A percentile compares a stretch with the other conserved stretches of the same genome.
Conservation (phyloP, 169 alveolate species). For the Cryptosporidium muris region DNA sequence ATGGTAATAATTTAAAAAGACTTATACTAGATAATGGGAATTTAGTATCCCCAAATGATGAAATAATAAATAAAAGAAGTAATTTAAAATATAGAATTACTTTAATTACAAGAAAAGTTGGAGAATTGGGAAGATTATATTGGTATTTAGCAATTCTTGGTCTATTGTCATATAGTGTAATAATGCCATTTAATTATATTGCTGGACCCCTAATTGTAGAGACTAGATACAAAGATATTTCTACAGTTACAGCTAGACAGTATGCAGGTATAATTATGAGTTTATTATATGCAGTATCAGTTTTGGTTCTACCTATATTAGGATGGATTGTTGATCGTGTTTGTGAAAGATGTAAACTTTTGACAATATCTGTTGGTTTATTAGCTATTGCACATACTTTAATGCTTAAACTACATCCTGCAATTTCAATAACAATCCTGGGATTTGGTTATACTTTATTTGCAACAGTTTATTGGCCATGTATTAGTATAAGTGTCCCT, state of each 20-base stretch:
- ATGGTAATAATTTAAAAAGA: constrained; percentile 2
- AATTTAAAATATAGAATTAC: constrained; percentile 29
- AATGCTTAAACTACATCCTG: constrained; percentile 67
- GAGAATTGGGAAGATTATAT: constrained; percentile 49
- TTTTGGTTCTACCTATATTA: constrained; percentile 56
- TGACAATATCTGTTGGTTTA: constrained; percentile 62
- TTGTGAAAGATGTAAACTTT: constrained; percentile 58
- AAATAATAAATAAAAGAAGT: background rate
- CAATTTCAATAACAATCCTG: constrained; percentile 58
- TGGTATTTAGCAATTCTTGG: constrained; percentile 63
- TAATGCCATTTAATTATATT: constrained; percentile 66
- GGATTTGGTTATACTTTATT: constrained; percentile 70
- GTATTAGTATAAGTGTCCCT: constrained; percentile 67
- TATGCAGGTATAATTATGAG: constrained; percentile 69
- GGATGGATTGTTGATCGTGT: constrained; percentile 72
- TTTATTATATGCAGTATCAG: constrained; percentile 60
- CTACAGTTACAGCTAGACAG: constrained; percentile 67
- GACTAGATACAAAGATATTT: constrained; percentile 59
- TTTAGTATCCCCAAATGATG: constrained; percentile 29
- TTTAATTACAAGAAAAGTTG: constrained; percentile 37
- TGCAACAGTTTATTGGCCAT: constrained; percentile 71
- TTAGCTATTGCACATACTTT: constrained; percentile 53
- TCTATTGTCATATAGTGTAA: constrained; percentile 52
- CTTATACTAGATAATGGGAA: background rate
- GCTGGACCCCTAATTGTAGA: constrained; percentile 71